Base-by-base conservation (phyloP, 179 eudicot genomes). In the Silene coronaria region DNA sequence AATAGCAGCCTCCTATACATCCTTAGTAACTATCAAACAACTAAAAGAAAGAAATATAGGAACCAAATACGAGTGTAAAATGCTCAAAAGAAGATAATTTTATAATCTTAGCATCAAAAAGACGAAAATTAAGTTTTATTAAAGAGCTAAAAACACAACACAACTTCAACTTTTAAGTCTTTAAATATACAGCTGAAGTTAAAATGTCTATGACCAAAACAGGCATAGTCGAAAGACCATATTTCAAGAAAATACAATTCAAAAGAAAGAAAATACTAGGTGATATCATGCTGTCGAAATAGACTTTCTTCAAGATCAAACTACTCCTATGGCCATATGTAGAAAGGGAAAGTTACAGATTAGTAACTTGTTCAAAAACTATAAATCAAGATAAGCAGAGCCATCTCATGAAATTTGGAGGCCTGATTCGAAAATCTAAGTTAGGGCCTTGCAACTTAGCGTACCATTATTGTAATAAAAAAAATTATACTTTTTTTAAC, bases 291-390 rank as follows among this genome's bases (percentile, higher is more conserved):
- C 21, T 30, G 19, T 65, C 23, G 14, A 65, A 65, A 65, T 30
- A 32, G 70, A 65, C 48, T 65, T 65, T 36, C 23, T 65, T 27
- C 17, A n/a, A 27, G 67, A 63, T 28, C 67, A 63, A 28, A 63
- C 67, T 7, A 27, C 22, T 36, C 19, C 6, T n/a, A 14, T 11
- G 45, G 45, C 4, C 45, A 36, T 36, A 36, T 36, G 45, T 6
- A 36, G 10, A 10, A 10, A 36, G 67, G 30, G 36, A 3, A 63
- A 14, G 36, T 63, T 28, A 26, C n/a, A 27, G 38, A 28, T 28
- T 63, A 27, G 19, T 26, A 63, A 63, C 21, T 63, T 13, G 38
- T 23, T 64, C 48, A 36, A 28, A 24, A 23, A 8, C 28, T 6
- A 74, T 45, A 16, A 34, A 24, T 42, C 38, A 45, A 27, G 45